Evolutionary conservation across 2,329 filamentous ascomycete species (phyloP).

Genomic region (Chrysoporthe puriensis): DNA sequence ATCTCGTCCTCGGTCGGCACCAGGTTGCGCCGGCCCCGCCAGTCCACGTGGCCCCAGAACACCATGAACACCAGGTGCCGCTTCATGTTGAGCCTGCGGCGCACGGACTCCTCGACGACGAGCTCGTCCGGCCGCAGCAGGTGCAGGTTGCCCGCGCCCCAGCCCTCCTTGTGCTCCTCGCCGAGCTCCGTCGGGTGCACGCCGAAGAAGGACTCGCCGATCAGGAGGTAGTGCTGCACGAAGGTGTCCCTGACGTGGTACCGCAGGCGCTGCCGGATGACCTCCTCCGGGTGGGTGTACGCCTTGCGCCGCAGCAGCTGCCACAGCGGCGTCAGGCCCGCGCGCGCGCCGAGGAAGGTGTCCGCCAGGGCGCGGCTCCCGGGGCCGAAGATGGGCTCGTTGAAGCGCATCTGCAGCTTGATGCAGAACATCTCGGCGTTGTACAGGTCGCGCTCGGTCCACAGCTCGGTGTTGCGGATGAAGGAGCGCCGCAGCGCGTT

Average conservation of each 20-base stretch:
- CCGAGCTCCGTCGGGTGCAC: slow-evolving; percentile 59
- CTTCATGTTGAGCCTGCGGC: slow-evolving; percentile 57
- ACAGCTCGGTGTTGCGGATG: slow-evolving; percentile 56
- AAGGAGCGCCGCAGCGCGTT: slow-evolving; percentile 57
- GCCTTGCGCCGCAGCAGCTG: slow-evolving; percentile 60
- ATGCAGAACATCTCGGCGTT: slow-evolving; percentile 67
- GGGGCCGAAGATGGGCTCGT: slow-evolving; percentile 62
- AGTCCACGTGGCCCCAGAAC: slow-evolving; percentile 65
- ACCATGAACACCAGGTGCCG: slow-evolving; percentile 60
- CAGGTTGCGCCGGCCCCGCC: slow-evolving; percentile 52
- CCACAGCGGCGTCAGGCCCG: slow-evolving; percentile 57
- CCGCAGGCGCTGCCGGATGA: slow-evolving; percentile 59
- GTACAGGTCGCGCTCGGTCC: slow-evolving; percentile 64
- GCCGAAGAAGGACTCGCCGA: slow-evolving; percentile 43
- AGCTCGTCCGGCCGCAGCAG: slow-evolving; percentile 62
- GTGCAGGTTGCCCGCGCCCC: slow-evolving; percentile 51
- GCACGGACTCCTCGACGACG: slow-evolving; percentile 58
- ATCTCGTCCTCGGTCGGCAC: slow-evolving; percentile 54
- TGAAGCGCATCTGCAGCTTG: slow-evolving; percentile 73
- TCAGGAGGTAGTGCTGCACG: slow-evolving; percentile 44
- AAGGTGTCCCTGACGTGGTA: slow-evolving; percentile 43
- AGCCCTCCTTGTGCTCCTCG: slow-evolving; percentile 56
- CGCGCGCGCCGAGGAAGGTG: slow-evolving; percentile 63
- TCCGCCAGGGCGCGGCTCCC: slow-evolving; percentile 55
- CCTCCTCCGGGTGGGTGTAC: slow-evolving; percentile 48